Base-by-base conservation (phyloP, 441 rosid species). In the California macrophylla region DNA sequence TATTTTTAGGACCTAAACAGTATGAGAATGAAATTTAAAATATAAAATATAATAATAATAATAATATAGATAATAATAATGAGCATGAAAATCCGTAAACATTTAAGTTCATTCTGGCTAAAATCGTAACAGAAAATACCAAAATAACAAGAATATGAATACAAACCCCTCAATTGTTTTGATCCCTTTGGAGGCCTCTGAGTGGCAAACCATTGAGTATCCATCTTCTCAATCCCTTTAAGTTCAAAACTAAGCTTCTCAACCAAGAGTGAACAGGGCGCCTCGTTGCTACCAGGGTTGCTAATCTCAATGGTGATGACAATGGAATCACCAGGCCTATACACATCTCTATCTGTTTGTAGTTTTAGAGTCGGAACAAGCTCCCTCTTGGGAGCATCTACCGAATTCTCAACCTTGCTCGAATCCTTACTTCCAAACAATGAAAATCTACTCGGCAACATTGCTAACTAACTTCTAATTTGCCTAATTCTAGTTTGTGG, bases 171-270 rank as follows among this genome's bases (percentile, higher is more conserved):
- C 71, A 84, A 76, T 64, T 82, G 89, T 70, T 75, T 87, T 70
- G 88, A 83, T 71, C 90, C 92, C 30, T 87, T 79, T 58, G 79
- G 62, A 0, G 85, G 83, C 70, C 85, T 91, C 77, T 78, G 95
- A 54, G 93, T 86, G 21, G 92, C 82, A 70, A 84, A 93, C 97
- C 93, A 93, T 62, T 89, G 93, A 74, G 76, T 25, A 61, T 93
- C 97, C 85, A 91, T 82, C 78, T 88, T 91, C 84, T 91, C 86
- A 1, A 93, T 79, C 63, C 97, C 98, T 82, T 82, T 91, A 2
- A 91, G 78, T 73, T 91, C 96, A 75, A 93, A 87, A 52, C 93
- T 82, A 79, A 93, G 92, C 77, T 77, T 86, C 71, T 87, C 93
- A 32, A 91, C 74, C 71, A 93, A 78, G 18, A 93, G 64, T 0